A percentile compares a stretch with the other conserved stretches of the same genome.
Conservation (phyloP, 805 yeast species). For the Naumovozyma dairenensis region DNA sequence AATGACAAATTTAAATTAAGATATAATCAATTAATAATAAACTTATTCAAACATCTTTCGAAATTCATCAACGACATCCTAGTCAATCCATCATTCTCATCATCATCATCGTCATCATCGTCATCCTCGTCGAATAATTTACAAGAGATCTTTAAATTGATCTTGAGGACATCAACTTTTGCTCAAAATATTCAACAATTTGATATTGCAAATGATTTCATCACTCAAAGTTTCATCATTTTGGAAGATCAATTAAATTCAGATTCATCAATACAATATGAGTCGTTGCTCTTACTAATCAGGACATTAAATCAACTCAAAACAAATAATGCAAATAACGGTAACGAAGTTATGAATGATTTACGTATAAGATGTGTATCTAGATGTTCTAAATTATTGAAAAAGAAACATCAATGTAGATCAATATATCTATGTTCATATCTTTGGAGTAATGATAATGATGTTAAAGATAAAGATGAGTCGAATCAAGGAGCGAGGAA, state of each 20-base stretch:
- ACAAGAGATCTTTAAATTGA: conserved; percentile 29
- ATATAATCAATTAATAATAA: conserved; percentile 26
- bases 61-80: conserved; percentile 49
- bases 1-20: background rate
- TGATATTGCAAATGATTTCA: conserved; percentile 73
- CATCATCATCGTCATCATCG: too few species aligned
- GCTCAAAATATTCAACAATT: conserved; percentile 70
- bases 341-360: conserved; percentile 52
- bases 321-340: conserved; percentile 20
- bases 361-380: conserved; percentile 74
- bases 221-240: conserved; percentile 73
- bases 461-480: conserved; percentile 18
- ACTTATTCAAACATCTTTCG: conserved; percentile 61
- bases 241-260: conserved; percentile 52
- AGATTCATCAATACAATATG: conserved; percentile 42
- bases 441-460: conserved; percentile 65
- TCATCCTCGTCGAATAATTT: background rate
- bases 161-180: conserved; percentile 57
- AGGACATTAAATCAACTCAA: conserved; percentile 41
- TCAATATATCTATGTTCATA: conserved; percentile 76
- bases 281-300: conserved; percentile 39
- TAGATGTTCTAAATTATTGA: conserved; percentile 78
- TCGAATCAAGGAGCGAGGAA: conserved; percentile 46
- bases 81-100: conserved; percentile 10
- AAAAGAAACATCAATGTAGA: conserved; percentile 92